These are phyloP conservation scores for Glomus cerebriforme DNA, from an alignment of 192 early-diverging fungal genomes.

Conservation along the genomic window DNA sequence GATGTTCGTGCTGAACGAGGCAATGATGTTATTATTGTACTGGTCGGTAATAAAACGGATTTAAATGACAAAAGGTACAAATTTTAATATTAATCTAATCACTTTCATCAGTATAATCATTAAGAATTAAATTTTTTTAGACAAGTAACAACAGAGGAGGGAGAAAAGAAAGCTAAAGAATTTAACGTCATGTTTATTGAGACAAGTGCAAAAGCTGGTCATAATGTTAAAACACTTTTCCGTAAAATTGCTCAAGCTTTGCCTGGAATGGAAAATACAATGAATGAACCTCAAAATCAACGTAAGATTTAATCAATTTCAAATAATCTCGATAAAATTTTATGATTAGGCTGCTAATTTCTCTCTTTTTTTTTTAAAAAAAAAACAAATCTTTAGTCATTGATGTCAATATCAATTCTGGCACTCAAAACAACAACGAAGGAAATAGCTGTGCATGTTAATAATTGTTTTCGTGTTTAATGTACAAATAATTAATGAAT, in stretches of 20 bases:
- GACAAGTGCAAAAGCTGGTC: conserved; percentile 98
- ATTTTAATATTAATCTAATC: conserved; percentile 8
- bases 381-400: conserved; percentile 41
- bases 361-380: too few relatives aligned
- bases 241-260: conserved; percentile 94
- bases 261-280: conserved; percentile 75
- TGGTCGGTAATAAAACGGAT: conserved; percentile 99
- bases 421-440: conserved; percentile 44
- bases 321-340: not conserved
- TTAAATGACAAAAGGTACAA: conserved; percentile 87
- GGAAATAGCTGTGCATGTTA: conserved; percentile 60
- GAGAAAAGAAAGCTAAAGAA: conserved; percentile 96
- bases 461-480: not conserved
- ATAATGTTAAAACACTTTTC: conserved; percentile 98
- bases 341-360: not conserved
- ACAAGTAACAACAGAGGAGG: conserved; percentile 94
- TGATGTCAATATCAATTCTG: conserved; percentile 56
- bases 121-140: conserved; percentile 39
- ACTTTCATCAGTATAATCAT: not conserved
- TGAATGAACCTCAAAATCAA: conserved; percentile 51
- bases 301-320: conserved; percentile 12
- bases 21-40: conserved; percentile 95
- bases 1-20: conserved; percentile 98
- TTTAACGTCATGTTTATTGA: conserved; percentile 99
- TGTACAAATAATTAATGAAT: not conserved